Evolutionary conservation across 2,329 filamentous ascomycete species (phyloP).

Genomic region (Ramularia collo-cygni): DNA sequence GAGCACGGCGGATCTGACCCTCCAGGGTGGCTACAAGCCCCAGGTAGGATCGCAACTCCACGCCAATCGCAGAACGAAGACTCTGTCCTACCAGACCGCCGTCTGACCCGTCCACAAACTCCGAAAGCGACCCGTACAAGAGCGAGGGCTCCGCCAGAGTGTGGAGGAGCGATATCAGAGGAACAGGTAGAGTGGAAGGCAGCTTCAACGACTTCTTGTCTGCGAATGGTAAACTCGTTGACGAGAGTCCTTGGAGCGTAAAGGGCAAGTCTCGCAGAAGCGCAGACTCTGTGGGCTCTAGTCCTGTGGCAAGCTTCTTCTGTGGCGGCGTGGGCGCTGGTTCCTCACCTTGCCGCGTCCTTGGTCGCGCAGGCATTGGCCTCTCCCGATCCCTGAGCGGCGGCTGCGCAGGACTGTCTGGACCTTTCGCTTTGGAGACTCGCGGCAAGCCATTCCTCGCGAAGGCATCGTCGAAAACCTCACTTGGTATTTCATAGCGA

Average conservation of each 20-base stretch:
- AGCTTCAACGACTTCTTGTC: constrained; percentile 64
- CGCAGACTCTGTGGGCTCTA: constrained; percentile 35
- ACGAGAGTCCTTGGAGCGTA: constrained; percentile 86
- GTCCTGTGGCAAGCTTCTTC: constrained; percentile 5
- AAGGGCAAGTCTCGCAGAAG: constrained; percentile 70
- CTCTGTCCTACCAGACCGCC: constrained; percentile 88
- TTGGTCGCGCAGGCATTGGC: constrained; percentile 16
- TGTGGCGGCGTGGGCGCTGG: constrained; percentile 6
- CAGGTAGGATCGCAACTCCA: constrained; percentile 82
- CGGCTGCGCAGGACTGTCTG: constrained; percentile 20
- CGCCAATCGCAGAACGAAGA: constrained; percentile 74
- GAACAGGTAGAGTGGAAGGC: constrained; percentile 71
- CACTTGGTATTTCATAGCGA: constrained; percentile 18
- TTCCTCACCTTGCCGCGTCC: constrained; percentile 9
- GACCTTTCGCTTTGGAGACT: constrained; percentile 25
- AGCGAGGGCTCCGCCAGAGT: constrained; percentile 87
- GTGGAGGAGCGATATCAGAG: constrained; percentile 79
- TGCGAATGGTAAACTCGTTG: constrained; percentile 71
- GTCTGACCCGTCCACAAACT: constrained; percentile 74
- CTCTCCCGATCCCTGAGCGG: constrained; percentile 16
- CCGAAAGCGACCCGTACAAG: constrained; percentile 73
- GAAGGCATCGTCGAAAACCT: constrained; percentile 43
- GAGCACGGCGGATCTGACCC: constrained; percentile 77
- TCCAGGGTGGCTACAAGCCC: constrained; percentile 87
- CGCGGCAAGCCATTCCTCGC: constrained; percentile 39